Evolutionary conservation across 2,329 filamentous ascomycete genomes (phyloP).

Genomic region (Biscogniauxia mediterranea): DNA sequence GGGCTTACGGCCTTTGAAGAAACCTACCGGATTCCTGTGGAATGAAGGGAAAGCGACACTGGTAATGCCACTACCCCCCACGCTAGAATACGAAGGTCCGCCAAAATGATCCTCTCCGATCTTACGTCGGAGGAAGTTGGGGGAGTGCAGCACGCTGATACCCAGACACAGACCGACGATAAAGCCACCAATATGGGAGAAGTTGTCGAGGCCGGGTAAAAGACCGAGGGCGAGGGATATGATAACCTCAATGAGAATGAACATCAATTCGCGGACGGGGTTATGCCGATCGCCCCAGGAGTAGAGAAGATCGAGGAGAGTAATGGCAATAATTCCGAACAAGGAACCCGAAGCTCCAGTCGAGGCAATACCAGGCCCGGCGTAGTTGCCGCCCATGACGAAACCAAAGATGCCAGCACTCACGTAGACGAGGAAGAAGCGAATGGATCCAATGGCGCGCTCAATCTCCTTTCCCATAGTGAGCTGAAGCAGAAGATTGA

Average conservation of each 20-base stretch:
- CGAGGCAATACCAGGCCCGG: conserved; percentile 75
- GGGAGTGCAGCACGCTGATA: conserved; percentile 84
- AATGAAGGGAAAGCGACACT: conserved; percentile 52
- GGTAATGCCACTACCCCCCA: conserved; percentile 45
- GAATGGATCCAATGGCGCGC: conserved; percentile 78
- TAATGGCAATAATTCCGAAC: conserved; percentile 88
- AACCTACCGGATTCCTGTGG: conserved; percentile 64
- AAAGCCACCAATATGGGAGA: conserved; percentile 95
- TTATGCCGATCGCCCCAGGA: conserved; percentile 79
- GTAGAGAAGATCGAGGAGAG: conserved; percentile 86
- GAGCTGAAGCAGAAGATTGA: conserved; percentile 90
- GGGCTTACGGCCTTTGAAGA: conserved; percentile 89
- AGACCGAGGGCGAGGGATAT: conserved; percentile 92
- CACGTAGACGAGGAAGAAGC: conserved; percentile 88
- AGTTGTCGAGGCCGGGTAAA: conserved; percentile 92
- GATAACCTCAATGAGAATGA: conserved; percentile 79
- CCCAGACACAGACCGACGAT: conserved; percentile 87
- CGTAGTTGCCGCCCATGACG: conserved; percentile 91
- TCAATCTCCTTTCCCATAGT: conserved; percentile 93
- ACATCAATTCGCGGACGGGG: conserved; percentile 81
- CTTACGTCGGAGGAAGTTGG: conserved; percentile 71
- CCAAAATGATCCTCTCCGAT: conserved; percentile 60
- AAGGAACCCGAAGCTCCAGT: conserved; percentile 87
- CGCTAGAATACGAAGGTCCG: conserved; percentile 65
- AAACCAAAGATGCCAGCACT: conserved; percentile 93